Evolutionary conservation across 345 rosid genomes (phyloP).

Genomic region (Nephelium lappaceum): DNA sequence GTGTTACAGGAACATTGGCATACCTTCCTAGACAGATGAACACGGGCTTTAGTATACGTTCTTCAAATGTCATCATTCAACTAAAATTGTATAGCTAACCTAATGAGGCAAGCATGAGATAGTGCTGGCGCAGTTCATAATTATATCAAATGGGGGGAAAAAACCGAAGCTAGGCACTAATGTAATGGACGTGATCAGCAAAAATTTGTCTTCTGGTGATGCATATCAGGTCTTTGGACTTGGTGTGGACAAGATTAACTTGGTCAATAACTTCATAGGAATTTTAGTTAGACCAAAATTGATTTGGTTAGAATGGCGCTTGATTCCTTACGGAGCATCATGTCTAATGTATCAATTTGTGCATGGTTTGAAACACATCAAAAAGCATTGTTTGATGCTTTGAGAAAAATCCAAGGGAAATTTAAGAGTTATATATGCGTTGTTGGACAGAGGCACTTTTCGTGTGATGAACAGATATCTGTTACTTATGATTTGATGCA

Average conservation of each 20-base stretch:
- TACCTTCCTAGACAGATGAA: not conserved
- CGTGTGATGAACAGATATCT: not conserved
- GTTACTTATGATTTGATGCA: conserved; percentile 4
- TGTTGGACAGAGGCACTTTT: not conserved
- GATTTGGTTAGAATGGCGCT: not conserved
- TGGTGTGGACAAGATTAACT: not conserved
- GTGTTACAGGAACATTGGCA: not conserved
- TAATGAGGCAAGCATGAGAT: not conserved
- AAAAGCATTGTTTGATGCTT: not conserved
- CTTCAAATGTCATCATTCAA: not conserved
- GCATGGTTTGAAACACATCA: not conserved
- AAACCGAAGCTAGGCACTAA: not conserved
- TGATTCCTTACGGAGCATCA: not conserved
- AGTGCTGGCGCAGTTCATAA: not conserved
- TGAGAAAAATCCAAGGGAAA: not conserved
- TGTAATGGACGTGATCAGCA: not conserved
- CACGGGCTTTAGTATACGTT: not conserved
- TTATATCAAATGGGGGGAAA: not conserved
- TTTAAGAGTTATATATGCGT: not conserved
- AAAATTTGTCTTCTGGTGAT: conserved; percentile 3
- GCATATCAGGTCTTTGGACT: not conserved
- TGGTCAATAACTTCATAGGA: not conserved
- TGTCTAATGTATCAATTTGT: not conserved
- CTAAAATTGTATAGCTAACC: not conserved
- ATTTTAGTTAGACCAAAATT: not conserved